Conservation (phyloP, 305 asterid species). For the Fraxinus sp. region DNA sequence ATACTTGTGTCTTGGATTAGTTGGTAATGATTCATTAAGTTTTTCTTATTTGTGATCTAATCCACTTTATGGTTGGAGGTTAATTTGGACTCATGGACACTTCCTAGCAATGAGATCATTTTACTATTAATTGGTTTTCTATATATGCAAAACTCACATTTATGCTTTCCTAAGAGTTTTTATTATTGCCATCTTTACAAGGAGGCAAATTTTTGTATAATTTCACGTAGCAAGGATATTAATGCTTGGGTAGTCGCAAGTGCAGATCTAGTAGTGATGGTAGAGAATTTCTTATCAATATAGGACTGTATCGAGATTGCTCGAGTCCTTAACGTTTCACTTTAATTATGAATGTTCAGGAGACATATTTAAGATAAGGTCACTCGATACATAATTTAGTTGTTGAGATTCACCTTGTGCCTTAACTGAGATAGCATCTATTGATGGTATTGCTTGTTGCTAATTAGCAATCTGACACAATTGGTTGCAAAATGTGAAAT, state of each 20-base stretch:
- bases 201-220: background rate
- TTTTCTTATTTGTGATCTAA: constrained; percentile 20
- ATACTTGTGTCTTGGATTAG: background rate
- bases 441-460: constrained; percentile 22
- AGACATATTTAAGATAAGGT: background rate
- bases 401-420: background rate
- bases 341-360: background rate
- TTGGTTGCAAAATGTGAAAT: constrained; percentile 40
- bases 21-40: background rate
- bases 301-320: background rate
- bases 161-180: constrained; percentile 16
- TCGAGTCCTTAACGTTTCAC: background rate
- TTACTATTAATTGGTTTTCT: constrained; percentile 1
- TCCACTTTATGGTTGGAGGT: constrained; percentile 10
- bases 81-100: constrained; percentile 6
- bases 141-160: constrained; percentile 8
- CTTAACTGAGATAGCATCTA: constrained; percentile 1
- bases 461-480: constrained; percentile 33
- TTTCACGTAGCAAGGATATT: background rate
- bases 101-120: constrained; percentile 3
- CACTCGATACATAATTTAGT: background rate
- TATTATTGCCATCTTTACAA: background rate
- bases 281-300: background rate
- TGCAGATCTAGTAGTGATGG: background rate
- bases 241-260: background rate